Base-by-base conservation (phyloP, 2,329 filamentous ascomycete genomes). In the Falciphora oryzae region DNA sequence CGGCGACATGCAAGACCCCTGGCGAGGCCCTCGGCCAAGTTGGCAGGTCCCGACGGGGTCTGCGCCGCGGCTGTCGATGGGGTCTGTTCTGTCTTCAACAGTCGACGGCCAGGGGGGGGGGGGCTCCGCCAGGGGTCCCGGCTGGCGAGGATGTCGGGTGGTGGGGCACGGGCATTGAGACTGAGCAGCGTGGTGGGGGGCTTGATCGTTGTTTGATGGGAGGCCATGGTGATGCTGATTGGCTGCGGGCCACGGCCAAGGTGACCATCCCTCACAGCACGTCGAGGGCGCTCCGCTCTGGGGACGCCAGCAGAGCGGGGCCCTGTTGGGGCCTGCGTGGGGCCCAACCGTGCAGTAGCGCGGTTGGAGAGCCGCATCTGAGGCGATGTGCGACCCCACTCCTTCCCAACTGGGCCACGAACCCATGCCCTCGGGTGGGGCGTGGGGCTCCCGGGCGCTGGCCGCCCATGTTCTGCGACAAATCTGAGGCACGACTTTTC, bases 391-490 rank as follows among this genome's bases (percentile, higher is more conserved):
- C 56, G n/a, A 28, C n/a, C 56, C 56, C 56, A 57, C 56, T 57
- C 56, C 14, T 57, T 27, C 38, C 56, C 56, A 18, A 25, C 56
- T 57, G 56, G 56, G 56, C n/a, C n/a, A 4, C n/a, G 14, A 28
- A 25, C 27, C 27, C 56, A 57, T 25, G 27, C 56, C 14, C 38
- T 18, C 14, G 38, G 14, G 38, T 44, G 38, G 38, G 38, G 38
- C 38, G 5, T 44, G 38, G 32, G 38, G 38, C 38, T 44, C 38
- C 14, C 38, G 38, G 38, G 38, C 38, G 38, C 38, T 16, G 38
- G 38, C 38, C 38, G 38, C 72, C 78, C 78, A 73, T 77, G 75
- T 77, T 70, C 75, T 81, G 79, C 74, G 76, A 81, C 80, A 79
- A 71, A 75, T 75, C 73, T 81, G 80, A 81, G 71, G 80, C 80